Base-by-base conservation (phyloP, 352 stramenopile genomes). In the Phytophthora palmivora region DNA sequence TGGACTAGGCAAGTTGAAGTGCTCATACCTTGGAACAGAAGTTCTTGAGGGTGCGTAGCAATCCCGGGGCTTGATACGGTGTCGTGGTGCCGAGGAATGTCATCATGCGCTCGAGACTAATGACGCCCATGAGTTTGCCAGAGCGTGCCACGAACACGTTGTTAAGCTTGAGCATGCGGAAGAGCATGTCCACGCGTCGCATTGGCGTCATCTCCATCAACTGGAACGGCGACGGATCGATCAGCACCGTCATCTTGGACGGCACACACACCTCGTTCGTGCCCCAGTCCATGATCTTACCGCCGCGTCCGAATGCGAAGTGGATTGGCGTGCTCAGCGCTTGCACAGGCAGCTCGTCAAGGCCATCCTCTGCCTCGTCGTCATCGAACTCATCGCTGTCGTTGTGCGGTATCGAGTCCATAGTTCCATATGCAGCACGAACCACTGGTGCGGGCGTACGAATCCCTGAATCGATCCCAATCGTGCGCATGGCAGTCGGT, bases 121-220 rank as follows among this genome's bases (percentile, higher is more conserved):
- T 92, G 15, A 89, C 71, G 46, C 87, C 87, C 63, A 92, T 86
- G 47, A 96, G 77, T 16, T 71, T 74, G 0, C 88, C 88, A 5
- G 82, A 91, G 11, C 87, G 83, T 56, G 88, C 89, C 30, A 96
- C 82, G 63, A 94, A 96, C 24, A 87, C 84, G 63, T 95, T 91
- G 66, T 94, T 94, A 50, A 96, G 79, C 62, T 93, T 95, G 41
- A 96, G 83, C 84, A 95, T 95, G 36, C 88, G 82, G 67, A 96
- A 95, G 21, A 96, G 68, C 63, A 91, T 60, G 55, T 96, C 87
- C 22, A 96, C 86, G 18, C 82, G 82, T 42, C 81, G 82, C 82
- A 94, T 92, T 6, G 82, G 73, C 39, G 84, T 94, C 84, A 91
- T 92, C 65, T 89, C 82, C 78, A 94, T 90, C 12, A 94, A 37